These are phyloP conservation scores for Turnera subulata DNA, from an alignment of 345 rosid genomes.

Conservation along the genomic window DNA sequence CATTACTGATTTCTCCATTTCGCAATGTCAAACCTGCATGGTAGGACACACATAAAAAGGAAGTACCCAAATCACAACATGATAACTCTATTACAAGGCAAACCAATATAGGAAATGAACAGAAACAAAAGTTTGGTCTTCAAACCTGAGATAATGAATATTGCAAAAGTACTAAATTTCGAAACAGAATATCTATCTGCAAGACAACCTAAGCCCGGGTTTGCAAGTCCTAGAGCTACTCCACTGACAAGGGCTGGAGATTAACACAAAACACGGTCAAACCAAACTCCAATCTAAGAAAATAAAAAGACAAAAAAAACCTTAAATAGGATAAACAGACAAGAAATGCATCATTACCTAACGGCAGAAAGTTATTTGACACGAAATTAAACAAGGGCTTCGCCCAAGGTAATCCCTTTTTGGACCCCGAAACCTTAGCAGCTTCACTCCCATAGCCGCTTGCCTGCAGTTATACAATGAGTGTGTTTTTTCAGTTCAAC, in stretches of 20 bases:
- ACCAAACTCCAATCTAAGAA: background rate
- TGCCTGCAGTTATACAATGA: conserved; percentile 26
- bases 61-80: conserved; percentile 4
- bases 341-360: conserved; percentile 39
- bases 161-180: conserved; percentile 67
- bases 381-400: conserved; percentile 47
- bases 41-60: background rate
- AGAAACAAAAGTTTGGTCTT: background rate
- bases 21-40: conserved; percentile 74
- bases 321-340: background rate
- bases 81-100: background rate
- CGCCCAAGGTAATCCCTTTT: conserved; percentile 29
- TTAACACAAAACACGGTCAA: conserved; percentile 6
- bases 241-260: conserved; percentile 77
- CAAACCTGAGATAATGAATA: conserved; percentile 79
- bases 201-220: conserved; percentile 79
- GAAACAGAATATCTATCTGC: conserved; percentile 71
- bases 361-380: conserved; percentile 67
- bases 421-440: conserved; percentile 18
- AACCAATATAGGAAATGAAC: background rate
- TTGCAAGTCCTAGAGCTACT: conserved; percentile 75
- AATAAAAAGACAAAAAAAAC: background rate
- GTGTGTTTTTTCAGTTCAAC: background rate
- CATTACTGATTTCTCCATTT: conserved; percentile 72
- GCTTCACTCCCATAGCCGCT: conserved; percentile 29